Conservation (phyloP, 371 early-diverging fungal genomes). For the Mortierella sp. region DNA sequence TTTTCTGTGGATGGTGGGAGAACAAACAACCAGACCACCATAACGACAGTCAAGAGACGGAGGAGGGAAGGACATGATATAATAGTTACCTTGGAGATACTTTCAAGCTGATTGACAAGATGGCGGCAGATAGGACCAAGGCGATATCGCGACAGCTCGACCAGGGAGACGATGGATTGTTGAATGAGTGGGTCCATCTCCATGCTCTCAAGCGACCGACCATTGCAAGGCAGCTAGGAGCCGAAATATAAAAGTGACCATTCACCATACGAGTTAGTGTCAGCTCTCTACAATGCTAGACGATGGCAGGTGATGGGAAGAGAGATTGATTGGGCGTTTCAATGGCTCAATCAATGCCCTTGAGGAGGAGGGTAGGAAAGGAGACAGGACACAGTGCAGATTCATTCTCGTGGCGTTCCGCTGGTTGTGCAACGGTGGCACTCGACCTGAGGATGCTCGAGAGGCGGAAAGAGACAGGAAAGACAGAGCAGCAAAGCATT, state of each 20-base stretch:
- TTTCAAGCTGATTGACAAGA: constrained; percentile 66
- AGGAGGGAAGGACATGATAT: too few species aligned
- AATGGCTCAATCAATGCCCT: too few species aligned
- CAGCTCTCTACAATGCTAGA: not conserved
- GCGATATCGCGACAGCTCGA: constrained; percentile 74
- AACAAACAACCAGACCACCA: not conserved
- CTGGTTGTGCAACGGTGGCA: too few species aligned
- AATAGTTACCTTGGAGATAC: constrained; percentile 76
- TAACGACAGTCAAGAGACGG: not conserved
- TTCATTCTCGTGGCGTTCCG: too few species aligned
- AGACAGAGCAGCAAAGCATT: too few species aligned
- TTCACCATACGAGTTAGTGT: not conserved
- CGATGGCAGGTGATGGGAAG: too few species aligned
- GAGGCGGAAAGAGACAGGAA: not conserved
- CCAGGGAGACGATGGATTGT: constrained; percentile 73
- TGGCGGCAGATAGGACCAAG: constrained; percentile 66
- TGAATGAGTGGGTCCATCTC: constrained; percentile 75
- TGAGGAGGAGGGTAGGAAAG: too few species aligned
- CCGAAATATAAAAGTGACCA: not conserved
- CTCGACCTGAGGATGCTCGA: too few species aligned
- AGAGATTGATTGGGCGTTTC: too few species aligned
- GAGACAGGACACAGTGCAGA: too few species aligned
- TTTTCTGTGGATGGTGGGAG: not conserved
- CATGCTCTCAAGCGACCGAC: constrained; percentile 63
- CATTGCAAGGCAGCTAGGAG: constrained; percentile 70